These are phyloP conservation scores for Aspergillus cejpii DNA, from an alignment of 2,329 filamentous ascomycete species.

Conservation along the genomic window DNA sequence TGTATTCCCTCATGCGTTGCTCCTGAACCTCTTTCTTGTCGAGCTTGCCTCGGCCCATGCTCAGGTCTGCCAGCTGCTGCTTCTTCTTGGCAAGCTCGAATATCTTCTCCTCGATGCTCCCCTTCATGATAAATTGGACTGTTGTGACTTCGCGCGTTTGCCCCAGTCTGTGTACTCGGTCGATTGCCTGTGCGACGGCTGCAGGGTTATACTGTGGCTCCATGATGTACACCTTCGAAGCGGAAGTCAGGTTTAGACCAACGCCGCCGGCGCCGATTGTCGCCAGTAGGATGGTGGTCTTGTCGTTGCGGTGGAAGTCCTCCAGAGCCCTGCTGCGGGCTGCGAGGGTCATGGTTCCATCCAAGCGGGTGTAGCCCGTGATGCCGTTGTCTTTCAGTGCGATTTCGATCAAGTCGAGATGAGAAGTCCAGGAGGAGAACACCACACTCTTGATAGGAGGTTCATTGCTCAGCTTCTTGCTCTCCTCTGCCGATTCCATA, in stretches of 20 bases:
- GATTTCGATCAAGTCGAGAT: slow-evolving; percentile 84
- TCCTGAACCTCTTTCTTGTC: slow-evolving; percentile 58
- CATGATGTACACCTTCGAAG: slow-evolving; percentile 89
- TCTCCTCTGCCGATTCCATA: slow-evolving; percentile 55
- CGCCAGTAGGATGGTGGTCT: slow-evolving; percentile 74
- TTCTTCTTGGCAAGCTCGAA: slow-evolving; percentile 85
- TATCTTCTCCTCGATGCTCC: slow-evolving; percentile 93
- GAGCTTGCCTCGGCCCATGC: slow-evolving; percentile 62
- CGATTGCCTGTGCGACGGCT: slow-evolving; percentile 87
- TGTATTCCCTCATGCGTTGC: slow-evolving; percentile 57
- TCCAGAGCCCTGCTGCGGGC: slow-evolving; percentile 70
- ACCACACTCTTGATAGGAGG: slow-evolving; percentile 86
- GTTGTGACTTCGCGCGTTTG: slow-evolving; percentile 86
- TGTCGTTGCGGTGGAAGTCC: slow-evolving; percentile 64
- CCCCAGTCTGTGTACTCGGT: slow-evolving; percentile 84
- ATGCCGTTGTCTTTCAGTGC: slow-evolving; percentile 56
- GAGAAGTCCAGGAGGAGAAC: slow-evolving; percentile 93
- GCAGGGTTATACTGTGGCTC: slow-evolving; percentile 97
- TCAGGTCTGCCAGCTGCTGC: slow-evolving; percentile 79
- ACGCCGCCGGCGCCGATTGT: slow-evolving; percentile 89
- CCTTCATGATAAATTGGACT: slow-evolving; percentile 79
- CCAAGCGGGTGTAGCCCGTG: slow-evolving; percentile 68
- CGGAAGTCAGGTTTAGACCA: slow-evolving; percentile 82
- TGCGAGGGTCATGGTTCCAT: slow-evolving; percentile 76
- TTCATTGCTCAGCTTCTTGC: slow-evolving; percentile 49